Evolutionary conservation across 306 rosid species (phyloP).

Genomic region (Rosa rugosa): DNA sequence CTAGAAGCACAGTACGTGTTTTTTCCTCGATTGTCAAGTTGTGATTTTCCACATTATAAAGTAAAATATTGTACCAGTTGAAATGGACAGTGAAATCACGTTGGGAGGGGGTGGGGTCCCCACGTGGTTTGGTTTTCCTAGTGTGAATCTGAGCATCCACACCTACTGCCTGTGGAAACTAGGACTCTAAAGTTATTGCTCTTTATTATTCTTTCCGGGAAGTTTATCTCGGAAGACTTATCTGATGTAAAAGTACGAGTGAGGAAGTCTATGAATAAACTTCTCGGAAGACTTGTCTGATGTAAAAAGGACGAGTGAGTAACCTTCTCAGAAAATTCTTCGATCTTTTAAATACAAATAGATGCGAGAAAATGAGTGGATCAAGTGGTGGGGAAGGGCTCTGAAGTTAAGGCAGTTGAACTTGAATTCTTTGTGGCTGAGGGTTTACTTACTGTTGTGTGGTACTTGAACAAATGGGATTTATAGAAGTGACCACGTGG

Average conservation of each 20-base stretch:
- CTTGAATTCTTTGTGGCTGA: not conserved
- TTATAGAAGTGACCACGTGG: not conserved
- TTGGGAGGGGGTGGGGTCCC: not conserved
- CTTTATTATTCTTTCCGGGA: not conserved
- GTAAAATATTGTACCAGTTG: not conserved
- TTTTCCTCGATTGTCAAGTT: too few relatives aligned
- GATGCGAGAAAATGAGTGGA: not conserved
- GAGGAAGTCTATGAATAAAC: not conserved
- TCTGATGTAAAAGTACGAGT: not conserved
- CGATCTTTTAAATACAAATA: not conserved
- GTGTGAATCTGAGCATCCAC: not conserved
- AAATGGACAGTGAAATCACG: not conserved
- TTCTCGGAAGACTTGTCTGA: not conserved
- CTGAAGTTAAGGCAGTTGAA: not conserved
- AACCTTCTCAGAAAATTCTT: not conserved
- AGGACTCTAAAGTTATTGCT: not conserved
- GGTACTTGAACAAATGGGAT: too few relatives aligned
- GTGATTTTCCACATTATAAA: not conserved
- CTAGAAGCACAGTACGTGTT: not conserved
- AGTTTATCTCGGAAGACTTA: not conserved
- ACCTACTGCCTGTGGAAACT: not conserved
- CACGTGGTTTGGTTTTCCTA: not conserved
- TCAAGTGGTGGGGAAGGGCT: not conserved
- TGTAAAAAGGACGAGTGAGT: not conserved
- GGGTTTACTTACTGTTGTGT: too few relatives aligned